phyloP scores from a whole-genome alignment of 1,284 basidiomycete genomes.

The Paramarasmius palmivorus region DNA sequence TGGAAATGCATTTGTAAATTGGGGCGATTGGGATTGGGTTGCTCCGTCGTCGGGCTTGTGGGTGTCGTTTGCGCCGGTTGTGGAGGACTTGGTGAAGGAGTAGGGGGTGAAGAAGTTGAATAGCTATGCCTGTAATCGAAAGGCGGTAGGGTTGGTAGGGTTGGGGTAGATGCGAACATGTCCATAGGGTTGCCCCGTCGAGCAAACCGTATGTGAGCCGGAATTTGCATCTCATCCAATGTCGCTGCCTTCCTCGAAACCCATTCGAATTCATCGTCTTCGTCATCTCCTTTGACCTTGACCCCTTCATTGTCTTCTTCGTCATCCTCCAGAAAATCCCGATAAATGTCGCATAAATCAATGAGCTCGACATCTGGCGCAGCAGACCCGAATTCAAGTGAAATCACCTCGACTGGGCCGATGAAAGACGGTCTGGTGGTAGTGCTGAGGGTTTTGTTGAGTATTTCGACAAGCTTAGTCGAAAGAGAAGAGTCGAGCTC shows the following conservation, averaged over 20 bases:
- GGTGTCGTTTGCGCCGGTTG: constrained; percentile 20
- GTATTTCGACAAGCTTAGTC: constrained; percentile 66
- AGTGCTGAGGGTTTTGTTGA: constrained; percentile 79
- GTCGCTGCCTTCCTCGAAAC: constrained; percentile 64
- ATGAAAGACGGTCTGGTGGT: constrained; percentile 87
- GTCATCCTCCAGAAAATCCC: constrained; percentile 87
- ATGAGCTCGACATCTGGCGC: constrained; percentile 88
- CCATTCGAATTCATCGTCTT: constrained; percentile 78
- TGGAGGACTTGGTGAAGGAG: not conserved
- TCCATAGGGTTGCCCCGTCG: constrained; percentile 55
- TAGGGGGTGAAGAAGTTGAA: not conserved
- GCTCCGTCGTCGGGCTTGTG: constrained; percentile 1
- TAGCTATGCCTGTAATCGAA: constrained; percentile 31
- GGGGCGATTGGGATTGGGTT: constrained; percentile 38
- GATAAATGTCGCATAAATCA: constrained; percentile 92
- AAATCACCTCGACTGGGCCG: constrained; percentile 84
- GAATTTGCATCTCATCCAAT: constrained; percentile 64
- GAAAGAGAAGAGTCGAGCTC: constrained; percentile 75
- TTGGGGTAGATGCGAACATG: constrained; percentile 57
- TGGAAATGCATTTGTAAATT: constrained; percentile 78
- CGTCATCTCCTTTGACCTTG: constrained; percentile 51
- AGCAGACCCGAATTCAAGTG: constrained; percentile 84
- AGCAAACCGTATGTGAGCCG: constrained; percentile 66
- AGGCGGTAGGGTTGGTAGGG: constrained; percentile 36
- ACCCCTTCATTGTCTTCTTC: constrained; percentile 58